Conservation (phyloP, 2,329 filamentous ascomycete genomes). For the Emergomyces pasteurianus region DNA sequence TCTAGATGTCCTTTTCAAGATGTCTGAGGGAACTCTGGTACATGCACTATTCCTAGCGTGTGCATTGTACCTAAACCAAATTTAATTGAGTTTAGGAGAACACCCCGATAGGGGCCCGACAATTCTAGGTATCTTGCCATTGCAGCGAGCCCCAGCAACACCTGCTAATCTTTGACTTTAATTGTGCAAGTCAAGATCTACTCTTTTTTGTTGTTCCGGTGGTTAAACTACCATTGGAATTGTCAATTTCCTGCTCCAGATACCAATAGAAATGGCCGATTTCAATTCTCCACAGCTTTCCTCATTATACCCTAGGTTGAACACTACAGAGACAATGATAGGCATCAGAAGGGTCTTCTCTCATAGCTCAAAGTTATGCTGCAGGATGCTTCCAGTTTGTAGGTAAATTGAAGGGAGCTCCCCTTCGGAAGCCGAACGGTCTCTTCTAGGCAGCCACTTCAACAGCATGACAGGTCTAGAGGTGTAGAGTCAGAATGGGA, state of each 20-base stretch:
- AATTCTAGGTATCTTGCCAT: not conserved
- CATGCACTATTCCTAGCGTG: too few species aligned
- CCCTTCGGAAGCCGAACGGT: slow-evolving; percentile 16
- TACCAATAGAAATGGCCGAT: not conserved
- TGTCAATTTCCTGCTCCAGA: not conserved
- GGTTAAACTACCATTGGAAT: not conserved
- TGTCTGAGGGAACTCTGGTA: not conserved
- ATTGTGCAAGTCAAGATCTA: not conserved
- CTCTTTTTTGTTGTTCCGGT: not conserved
- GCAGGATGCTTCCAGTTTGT: slow-evolving; percentile 6
- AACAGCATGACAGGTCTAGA: slow-evolving; percentile 11
- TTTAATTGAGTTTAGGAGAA: too few species aligned
- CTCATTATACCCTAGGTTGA: not conserved
- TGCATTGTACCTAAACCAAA: too few species aligned
- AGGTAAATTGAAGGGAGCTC: slow-evolving; percentile 13
- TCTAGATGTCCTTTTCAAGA: not conserved
- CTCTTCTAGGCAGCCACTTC: slow-evolving; percentile 16
- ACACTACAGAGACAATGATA: not conserved
- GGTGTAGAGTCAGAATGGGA: slow-evolving; percentile 13
- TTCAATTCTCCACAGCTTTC: not conserved
- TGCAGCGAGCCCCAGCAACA: not conserved
- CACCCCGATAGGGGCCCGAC: too few species aligned
- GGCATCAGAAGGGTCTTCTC: not conserved
- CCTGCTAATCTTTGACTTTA: not conserved
- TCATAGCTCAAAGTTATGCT: slow-evolving; percentile 13